Evolutionary conservation across 768 basidiomycete species (phyloP), one percentile per base, ranked within the genome.

Genomic region (Suillus brevipes): DNA sequence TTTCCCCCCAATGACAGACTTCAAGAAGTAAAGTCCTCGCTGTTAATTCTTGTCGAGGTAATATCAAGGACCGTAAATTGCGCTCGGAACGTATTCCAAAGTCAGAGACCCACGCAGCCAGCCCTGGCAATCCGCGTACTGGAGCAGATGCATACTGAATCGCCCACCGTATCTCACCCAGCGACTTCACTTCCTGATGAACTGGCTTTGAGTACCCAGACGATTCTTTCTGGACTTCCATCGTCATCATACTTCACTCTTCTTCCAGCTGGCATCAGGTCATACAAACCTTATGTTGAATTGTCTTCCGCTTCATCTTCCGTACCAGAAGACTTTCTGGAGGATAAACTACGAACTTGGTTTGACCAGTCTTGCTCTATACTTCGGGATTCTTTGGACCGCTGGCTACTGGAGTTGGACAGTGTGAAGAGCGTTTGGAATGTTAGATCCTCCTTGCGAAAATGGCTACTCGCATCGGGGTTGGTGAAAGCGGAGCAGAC

Each of bases 251-350:
- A 95, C 67, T 87, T 95, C 66, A 84, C 88, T 18, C 83, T 93
- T 62, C 83, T 98, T 0, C 94, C 95, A 0, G 71, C 81, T 1
- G 84, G 80, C 65, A 84, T 98, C 65, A 84, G 84, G 68, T 83
- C 85, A 6, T 97, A 95, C 76, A 92, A 89, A 70, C 95, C 95
- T 10, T 96, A 92, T 74, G 85, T 97, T 66, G 90, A 95, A 70
- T 77, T 89, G 7, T 78, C 82, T 10, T 87, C 91, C 0, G 74
- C 86, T 0, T 85, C 87, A 4, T 81, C 87, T 20, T 79, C 80
- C 3, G 75, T 89, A 28, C 74, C 84, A 4, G 80, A 79, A 52
- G 69, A 75, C 1, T 73, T 79, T 31, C 77, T 91, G 57, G 67
- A 74, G 23, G 73, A 79, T 20, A 85, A 82, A 63, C 74, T 94